Evolutionary conservation across 2,329 filamentous ascomycete species (phyloP).

Genomic region (Cladosporium colombiae): DNA sequence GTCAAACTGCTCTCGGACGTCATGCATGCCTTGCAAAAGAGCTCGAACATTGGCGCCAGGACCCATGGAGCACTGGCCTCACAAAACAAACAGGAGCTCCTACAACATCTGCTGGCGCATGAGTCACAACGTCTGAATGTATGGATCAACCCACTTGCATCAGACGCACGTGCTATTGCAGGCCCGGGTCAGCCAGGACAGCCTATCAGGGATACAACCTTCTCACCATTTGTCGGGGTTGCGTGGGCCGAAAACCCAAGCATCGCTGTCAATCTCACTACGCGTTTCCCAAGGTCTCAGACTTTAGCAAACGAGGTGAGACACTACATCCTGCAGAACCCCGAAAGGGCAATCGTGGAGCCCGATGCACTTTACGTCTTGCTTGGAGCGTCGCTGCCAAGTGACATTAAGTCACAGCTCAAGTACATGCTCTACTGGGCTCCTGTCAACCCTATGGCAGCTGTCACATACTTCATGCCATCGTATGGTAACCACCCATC

Average conservation of each 20-base stretch:
- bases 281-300: slow-evolving; percentile 71
- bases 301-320: slow-evolving; percentile 75
- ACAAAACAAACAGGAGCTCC: slow-evolving; percentile 77
- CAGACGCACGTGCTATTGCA: slow-evolving; percentile 47
- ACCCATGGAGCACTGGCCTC: slow-evolving; percentile 59
- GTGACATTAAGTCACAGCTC: slow-evolving; percentile 79
- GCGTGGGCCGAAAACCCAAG: slow-evolving; percentile 86
- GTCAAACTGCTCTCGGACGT: slow-evolving; percentile 79
- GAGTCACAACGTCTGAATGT: slow-evolving; percentile 82
- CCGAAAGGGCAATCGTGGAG: slow-evolving; percentile 77
- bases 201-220: slow-evolving; percentile 43
- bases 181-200: slow-evolving; percentile 34
- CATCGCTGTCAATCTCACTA: slow-evolving; percentile 81
- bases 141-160: slow-evolving; percentile 81
- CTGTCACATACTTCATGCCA: slow-evolving; percentile 89
- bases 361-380: slow-evolving; percentile 82
- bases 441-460: slow-evolving; percentile 87
- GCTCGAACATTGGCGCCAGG: slow-evolving; percentile 59
- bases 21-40: slow-evolving; percentile 62
- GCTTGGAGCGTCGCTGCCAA: slow-evolving; percentile 72
- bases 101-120: slow-evolving; percentile 77
- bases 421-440: slow-evolving; percentile 96
- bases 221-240: slow-evolving; percentile 65
- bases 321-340: slow-evolving; percentile 76
- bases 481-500: slow-evolving; percentile 89